phyloP scores from a whole-genome alignment of 2,329 filamentous ascomycete genomes.

The Paraphaeosphaeria sporulosa region DNA sequence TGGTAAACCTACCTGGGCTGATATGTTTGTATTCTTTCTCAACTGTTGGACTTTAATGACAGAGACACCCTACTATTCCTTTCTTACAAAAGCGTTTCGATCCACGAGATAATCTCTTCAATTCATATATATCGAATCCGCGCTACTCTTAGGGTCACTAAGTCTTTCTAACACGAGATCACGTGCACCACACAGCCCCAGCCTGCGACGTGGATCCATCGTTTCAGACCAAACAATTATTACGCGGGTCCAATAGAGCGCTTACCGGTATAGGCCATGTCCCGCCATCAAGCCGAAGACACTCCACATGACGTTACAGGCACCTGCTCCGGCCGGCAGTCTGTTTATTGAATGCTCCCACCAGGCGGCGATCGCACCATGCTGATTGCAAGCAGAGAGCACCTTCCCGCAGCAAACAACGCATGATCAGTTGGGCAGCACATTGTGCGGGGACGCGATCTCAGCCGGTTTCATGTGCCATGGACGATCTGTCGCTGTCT shows the following conservation, averaged over 20 bases:
- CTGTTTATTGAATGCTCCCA: too few relatives aligned
- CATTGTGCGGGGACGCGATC: constrained; percentile 1
- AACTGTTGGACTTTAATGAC: background rate
- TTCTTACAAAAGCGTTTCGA: too few relatives aligned
- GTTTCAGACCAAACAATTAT: constrained; percentile 1
- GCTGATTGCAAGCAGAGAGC: background rate
- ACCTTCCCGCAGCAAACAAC: background rate
- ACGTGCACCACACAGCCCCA: too few relatives aligned
- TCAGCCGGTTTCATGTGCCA: constrained; percentile 23
- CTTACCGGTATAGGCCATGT: background rate
- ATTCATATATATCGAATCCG: too few relatives aligned
- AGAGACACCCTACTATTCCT: background rate
- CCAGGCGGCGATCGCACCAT: too few relatives aligned
- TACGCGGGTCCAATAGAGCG: constrained; percentile 1
- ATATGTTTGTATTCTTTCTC: too few relatives aligned
- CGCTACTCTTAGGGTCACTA: too few relatives aligned
- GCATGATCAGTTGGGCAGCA: background rate
- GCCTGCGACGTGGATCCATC: background rate
- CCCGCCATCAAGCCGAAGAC: background rate
- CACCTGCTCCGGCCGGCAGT: background rate
- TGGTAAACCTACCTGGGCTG: background rate
- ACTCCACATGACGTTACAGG: background rate
- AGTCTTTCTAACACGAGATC: too few relatives aligned
- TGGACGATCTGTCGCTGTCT: constrained; percentile 10
- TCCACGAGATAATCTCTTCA: too few relatives aligned